A percentile compares a stretch with the other conserved stretches of the same genome.
Conservation (phyloP, 768 basidiomycete species). For the Gymnopilus junonius region DNA sequence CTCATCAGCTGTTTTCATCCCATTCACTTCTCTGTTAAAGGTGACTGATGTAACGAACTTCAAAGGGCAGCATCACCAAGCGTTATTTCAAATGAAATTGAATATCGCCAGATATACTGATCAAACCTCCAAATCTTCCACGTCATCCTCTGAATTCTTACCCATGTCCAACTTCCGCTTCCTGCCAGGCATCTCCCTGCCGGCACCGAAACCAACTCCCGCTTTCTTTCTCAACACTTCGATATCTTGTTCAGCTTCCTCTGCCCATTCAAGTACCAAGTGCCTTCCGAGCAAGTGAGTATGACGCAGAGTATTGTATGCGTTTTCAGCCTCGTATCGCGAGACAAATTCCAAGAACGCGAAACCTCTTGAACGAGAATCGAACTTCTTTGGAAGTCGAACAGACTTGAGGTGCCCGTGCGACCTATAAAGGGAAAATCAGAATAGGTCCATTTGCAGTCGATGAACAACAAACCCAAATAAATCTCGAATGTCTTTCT, state of each 20-base stretch:
- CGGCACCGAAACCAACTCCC: constrained; percentile 75
- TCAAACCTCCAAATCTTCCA: constrained; percentile 33
- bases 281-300: constrained; percentile 97
- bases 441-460: background rate
- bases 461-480: constrained; percentile 57
- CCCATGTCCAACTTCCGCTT: constrained; percentile 74
- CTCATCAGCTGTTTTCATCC: no score
- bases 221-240: constrained; percentile 79
- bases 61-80: no score
- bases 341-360: constrained; percentile 96
- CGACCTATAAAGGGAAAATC: constrained; percentile 53
- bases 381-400: constrained; percentile 90
- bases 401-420: constrained; percentile 95
- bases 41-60: no score
- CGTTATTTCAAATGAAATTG: no score
- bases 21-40: no score
- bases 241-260: constrained; percentile 79
- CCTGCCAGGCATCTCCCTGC: constrained; percentile 70
- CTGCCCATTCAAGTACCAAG: constrained; percentile 94
- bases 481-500: constrained; percentile 88
- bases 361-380: constrained; percentile 88
- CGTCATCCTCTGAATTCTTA: constrained; percentile 40
- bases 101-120: no score
- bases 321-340: constrained; percentile 87
- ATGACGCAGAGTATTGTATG: constrained; percentile 84